Evolutionary conservation across 345 rosid genomes (phyloP), one percentile per base, ranked within the genome.

Genomic region (Barbarea vulgaris): DNA sequence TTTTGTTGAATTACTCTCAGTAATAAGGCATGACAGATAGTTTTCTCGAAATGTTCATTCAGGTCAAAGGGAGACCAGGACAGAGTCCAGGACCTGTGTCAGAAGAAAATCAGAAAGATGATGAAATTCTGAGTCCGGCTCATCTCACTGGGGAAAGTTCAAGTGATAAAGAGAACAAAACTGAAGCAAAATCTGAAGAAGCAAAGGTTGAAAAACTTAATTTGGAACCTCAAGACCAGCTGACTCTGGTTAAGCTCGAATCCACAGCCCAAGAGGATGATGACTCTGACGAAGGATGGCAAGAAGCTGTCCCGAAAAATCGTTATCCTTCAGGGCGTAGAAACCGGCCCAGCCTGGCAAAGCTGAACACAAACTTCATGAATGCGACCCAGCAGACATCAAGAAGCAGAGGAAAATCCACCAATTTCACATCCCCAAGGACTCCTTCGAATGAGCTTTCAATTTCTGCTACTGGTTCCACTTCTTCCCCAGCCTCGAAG

Each of bases 281-380:
- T 55, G 82, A 72, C 48, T 85, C 91, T 9, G 93, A 95, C 79
- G 97, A 95, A 85, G 99, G 99, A 75, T 95, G 99, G 99, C 97
- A 95, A 84, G 97, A 95, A 89, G 97, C 99, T 77, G 93, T 89
- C 60, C 91, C 96, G 3, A 95, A 89, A 85, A 81, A 91, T 21
- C 97, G 97, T 44, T 82, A 88, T 70, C 95, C 85, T 53, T 68
- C 92, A 54, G 81, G 81, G 79, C 92, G 96, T 69, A 89, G 87
- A 78, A 78, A 83, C 78, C 90, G 93, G 69, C 96, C 95, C 44
- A 90, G 88, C 79, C 82, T 95, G 24, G 96, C 91, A 36, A 95
- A 92, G 83, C 83, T 95, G 52, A 92, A 89, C 72, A 95, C 99
- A 13, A 92, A 87, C 87, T 95, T 91, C 66, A 83, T 83, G 78